Percentiles rank a stretch among this genome's conserved stretches.
phyloP scores from a whole-genome alignment of 2,329 filamentous ascomycete species.

The Daldinia sp. region DNA sequence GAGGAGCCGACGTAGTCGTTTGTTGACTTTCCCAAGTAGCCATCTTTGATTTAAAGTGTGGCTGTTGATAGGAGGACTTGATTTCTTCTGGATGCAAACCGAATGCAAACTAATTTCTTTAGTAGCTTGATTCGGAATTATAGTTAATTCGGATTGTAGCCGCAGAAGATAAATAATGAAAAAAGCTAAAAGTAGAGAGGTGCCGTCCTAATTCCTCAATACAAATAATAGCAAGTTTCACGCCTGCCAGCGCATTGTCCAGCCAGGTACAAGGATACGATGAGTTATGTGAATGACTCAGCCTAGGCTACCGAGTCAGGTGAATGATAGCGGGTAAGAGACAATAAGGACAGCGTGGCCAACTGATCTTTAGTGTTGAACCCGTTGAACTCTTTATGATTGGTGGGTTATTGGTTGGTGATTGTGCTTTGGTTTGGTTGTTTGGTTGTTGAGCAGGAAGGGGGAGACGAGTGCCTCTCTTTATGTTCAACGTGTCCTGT shows the following conservation, averaged over 20 bases:
- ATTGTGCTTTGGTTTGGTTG: constrained; percentile 17
- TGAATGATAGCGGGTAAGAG: constrained; percentile 8
- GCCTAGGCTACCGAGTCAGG: constrained; percentile 32
- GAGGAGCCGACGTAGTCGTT: constrained; percentile 54
- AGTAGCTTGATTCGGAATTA: constrained; percentile 13
- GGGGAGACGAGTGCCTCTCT: constrained; percentile 36
- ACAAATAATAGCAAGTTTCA: constrained; percentile 50
- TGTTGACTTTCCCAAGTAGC: constrained; percentile 55
- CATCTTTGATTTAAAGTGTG: constrained; percentile 52
- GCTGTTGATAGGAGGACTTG: constrained; percentile 38
- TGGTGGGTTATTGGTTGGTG: constrained; percentile 19
- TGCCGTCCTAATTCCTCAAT: constrained; percentile 57
- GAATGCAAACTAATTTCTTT: constrained; percentile 15
- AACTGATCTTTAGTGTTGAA: constrained; percentile 1
- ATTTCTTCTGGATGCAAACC: constrained; percentile 30
- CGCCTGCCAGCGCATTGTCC: constrained; percentile 43
- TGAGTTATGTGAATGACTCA: constrained; percentile 36
- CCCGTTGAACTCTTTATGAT: constrained; percentile 10
- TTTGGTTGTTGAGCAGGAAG: constrained; percentile 8
- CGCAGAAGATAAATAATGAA: constrained; percentile 22
- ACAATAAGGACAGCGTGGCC: constrained; percentile 29
- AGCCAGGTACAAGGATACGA: constrained; percentile 16
- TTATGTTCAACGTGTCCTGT: constrained; percentile 46
- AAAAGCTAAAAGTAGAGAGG: constrained; percentile 51
- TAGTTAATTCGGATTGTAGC: background rate